A percentile compares a stretch with the other conserved stretches of the same genome.
These are phyloP conservation scores for Boletus pseudo-olivaceus DNA, from an alignment of 768 basidiomycete species.

Conservation along the genomic window DNA sequence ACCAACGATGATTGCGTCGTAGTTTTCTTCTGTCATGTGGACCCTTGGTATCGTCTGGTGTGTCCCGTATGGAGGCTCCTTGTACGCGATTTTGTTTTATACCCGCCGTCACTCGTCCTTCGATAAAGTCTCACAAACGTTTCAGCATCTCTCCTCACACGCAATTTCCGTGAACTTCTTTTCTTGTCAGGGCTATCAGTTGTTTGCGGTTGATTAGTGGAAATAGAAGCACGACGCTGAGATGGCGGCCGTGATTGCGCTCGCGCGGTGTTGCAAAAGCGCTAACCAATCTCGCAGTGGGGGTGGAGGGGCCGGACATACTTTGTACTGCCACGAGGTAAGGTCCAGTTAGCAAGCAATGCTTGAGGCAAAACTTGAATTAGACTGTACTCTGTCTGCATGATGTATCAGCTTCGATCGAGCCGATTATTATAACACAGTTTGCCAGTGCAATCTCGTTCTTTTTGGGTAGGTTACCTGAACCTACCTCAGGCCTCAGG, in stretches of 20 bases:
- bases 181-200: too few species aligned
- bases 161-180: not conserved
- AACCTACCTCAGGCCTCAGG: too few species aligned
- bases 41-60: not conserved
- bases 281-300: not conserved
- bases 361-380: too few species aligned
- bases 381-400: too few species aligned
- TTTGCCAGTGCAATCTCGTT: too few species aligned
- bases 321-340: too few species aligned
- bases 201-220: not conserved
- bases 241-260: not conserved
- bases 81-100: not conserved
- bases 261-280: not conserved
- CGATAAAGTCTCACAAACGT: not conserved
- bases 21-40: not conserved
- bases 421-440: too few species aligned
- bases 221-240: not conserved
- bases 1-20: conserved; percentile 8
- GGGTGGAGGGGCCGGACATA: not conserved
- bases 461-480: too few species aligned
- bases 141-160: not conserved
- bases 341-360: too few species aligned
- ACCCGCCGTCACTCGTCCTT: not conserved
- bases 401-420: too few species aligned
- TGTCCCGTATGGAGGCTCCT: not conserved